Conservation (phyloP, 1,139 yeast genomes). For the Eremothecium coryli region DNA sequence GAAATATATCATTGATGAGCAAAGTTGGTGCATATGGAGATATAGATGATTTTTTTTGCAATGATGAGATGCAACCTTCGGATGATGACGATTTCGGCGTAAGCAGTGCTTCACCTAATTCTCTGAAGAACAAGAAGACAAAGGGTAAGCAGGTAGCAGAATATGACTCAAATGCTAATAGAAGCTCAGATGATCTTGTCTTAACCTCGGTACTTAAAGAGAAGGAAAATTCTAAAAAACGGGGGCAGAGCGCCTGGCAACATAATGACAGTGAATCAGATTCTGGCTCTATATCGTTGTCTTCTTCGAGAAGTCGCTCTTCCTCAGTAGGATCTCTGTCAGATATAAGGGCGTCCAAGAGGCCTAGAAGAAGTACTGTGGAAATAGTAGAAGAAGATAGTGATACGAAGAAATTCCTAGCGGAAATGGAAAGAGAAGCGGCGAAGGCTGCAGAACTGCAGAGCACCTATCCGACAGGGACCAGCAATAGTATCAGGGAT, state of each 20-base stretch:
- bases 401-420: constrained; percentile 5
- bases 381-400: constrained; percentile 2
- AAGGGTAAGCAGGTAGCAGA: neutral
- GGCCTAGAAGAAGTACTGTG: neutral
- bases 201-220: neutral
- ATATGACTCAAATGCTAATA: neutral
- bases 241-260: neutral
- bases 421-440: constrained; percentile 4
- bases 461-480: neutral
- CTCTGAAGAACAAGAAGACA: neutral
- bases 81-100: constrained; percentile 1
- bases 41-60: constrained; percentile 5
- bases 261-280: neutral
- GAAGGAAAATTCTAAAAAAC: neutral
- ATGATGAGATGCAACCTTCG: neutral
- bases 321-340: neutral
- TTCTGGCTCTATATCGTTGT: neutral
- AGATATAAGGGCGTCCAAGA: constrained; percentile 1
- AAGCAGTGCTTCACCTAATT: neutral
- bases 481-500: constrained; percentile 5
- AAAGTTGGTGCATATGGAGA: constrained; percentile 1
- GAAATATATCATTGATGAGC: constrained; percentile 3
- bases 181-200: too few species aligned
- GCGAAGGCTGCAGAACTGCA: neutral
- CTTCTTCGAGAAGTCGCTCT: neutral